A percentile compares a stretch with the other conserved stretches of the same genome.
Evolutionary conservation across 2,329 filamentous ascomycete species (phyloP).

Genomic region (Pseudocercospora eumusae): DNA sequence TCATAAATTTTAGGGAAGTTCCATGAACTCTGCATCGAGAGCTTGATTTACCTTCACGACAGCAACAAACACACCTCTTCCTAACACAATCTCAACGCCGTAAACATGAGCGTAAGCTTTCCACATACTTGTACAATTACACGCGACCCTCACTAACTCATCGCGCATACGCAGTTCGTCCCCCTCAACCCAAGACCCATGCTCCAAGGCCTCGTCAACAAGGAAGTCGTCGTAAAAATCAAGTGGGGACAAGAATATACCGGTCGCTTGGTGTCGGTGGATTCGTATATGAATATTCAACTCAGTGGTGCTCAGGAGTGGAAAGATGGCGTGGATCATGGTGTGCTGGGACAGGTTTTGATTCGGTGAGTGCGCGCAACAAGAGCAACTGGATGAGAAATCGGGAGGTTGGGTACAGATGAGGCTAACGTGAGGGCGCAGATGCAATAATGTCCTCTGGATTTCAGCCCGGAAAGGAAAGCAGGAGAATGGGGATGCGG

Average conservation of each 20-base stretch:
- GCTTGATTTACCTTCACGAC: not conserved
- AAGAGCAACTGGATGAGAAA: not conserved
- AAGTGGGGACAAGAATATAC: conserved; percentile 99
- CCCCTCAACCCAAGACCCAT: conserved; percentile 96
- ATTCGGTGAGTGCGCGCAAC: conserved; percentile 66
- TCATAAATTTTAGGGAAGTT: not conserved
- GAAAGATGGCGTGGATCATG: conserved; percentile 82
- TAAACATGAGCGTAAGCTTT: conserved; percentile 16
- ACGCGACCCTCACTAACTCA: not conserved
- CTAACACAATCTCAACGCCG: conserved; percentile 7
- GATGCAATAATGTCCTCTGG: conserved; percentile 98
- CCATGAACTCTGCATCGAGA: not conserved
- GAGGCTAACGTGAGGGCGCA: conserved; percentile 39
- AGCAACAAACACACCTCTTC: not conserved
- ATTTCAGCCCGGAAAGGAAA: conserved; percentile 57
- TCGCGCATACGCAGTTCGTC: conserved; percentile 59
- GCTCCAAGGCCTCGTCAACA: conserved; percentile 92
- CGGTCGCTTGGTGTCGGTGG: conserved; percentile 85
- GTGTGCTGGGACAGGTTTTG: conserved; percentile 82
- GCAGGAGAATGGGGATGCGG: conserved; percentile 40
- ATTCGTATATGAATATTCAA: conserved; percentile 99
- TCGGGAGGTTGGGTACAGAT: not conserved
- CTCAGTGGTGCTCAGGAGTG: conserved; percentile 88
- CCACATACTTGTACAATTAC: not conserved
- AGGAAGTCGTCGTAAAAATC: conserved; percentile 84